These are phyloP conservation scores for Ehretia macrophylla DNA, from an alignment of 257 asterid genomes.

Conservation along the genomic window DNA sequence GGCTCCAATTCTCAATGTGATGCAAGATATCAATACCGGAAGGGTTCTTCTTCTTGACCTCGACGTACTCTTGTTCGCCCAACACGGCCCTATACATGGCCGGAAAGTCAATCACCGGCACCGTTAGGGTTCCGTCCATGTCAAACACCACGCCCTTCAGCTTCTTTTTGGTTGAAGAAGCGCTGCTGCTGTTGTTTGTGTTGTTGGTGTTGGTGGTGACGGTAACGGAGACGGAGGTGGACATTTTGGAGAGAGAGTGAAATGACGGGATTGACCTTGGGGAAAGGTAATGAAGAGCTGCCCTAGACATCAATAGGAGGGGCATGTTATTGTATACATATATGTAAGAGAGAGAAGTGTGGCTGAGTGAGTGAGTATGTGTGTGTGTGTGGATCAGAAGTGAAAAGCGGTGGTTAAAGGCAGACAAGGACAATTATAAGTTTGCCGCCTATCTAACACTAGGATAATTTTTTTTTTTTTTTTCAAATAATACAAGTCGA, in stretches of 20 bases:
- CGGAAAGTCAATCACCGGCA: constrained; percentile 84
- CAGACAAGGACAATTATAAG: too few species aligned
- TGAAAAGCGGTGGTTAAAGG: too few species aligned
- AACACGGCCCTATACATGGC: constrained; percentile 89
- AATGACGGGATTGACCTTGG: constrained; percentile 38
- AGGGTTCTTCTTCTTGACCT: constrained; percentile 42
- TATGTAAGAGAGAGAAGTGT: background rate
- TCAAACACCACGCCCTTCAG: constrained; percentile 88
- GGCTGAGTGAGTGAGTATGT: too few species aligned
- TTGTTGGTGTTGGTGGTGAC: constrained; percentile 1
- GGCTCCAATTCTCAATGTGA: constrained; percentile 78
- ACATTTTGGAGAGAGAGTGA: constrained; percentile 26
- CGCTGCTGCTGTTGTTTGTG: too few species aligned
- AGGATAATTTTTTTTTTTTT: too few species aligned
- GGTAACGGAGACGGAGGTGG: constrained; percentile 21
- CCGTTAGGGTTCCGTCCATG: constrained; percentile 97
- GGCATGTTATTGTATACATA: constrained; percentile 22
- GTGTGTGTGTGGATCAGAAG: too few species aligned
- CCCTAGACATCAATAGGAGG: constrained; percentile 17
- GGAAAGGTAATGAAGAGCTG: constrained; percentile 22
- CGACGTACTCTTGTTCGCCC: constrained; percentile 64
- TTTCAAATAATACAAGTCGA: too few species aligned
- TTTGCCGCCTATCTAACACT: too few species aligned
- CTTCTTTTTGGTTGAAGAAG: constrained; percentile 34
- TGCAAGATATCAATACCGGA: constrained; percentile 87